Evolutionary conservation across 163 green algal species (phyloP).

Genomic region (Scenedesmus sp.): DNA sequence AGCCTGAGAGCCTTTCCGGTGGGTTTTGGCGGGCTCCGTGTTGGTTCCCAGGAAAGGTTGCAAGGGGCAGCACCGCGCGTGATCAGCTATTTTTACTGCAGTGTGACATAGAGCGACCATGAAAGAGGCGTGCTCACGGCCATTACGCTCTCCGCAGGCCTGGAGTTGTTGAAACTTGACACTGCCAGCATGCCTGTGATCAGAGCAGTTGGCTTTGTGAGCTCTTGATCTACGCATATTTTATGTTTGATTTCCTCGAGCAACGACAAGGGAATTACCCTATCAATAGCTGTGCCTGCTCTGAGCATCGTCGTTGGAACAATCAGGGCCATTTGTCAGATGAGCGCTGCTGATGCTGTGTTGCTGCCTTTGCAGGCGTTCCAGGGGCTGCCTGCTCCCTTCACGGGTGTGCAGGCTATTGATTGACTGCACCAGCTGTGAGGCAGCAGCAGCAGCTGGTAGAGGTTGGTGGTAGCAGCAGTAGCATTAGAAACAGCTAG

Average conservation of each 20-base stretch:
- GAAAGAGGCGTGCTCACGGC: background rate
- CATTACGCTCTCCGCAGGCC: background rate
- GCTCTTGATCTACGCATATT: background rate
- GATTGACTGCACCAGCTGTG: slow-evolving; percentile 4
- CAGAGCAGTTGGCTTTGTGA: background rate
- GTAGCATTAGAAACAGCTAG: slow-evolving; percentile 5
- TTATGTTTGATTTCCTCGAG: background rate
- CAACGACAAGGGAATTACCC: background rate
- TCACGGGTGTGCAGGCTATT: slow-evolving; percentile 62
- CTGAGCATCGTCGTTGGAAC: too few species aligned
- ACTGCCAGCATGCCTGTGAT: background rate
- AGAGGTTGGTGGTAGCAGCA: slow-evolving; percentile 17
- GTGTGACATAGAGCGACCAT: background rate
- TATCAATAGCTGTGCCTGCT: too few species aligned
- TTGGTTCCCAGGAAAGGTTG: background rate
- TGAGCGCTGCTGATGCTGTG: background rate
- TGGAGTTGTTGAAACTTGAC: background rate
- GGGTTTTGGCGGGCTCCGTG: slow-evolving; percentile 5
- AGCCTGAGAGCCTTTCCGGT: slow-evolving; percentile 49
- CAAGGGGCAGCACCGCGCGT: background rate
- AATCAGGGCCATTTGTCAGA: too few species aligned
- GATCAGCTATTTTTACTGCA: background rate
- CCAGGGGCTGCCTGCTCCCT: slow-evolving; percentile 54
- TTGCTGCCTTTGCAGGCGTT: slow-evolving; percentile 11
- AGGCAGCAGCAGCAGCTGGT: slow-evolving; percentile 44